phyloP scores from a whole-genome alignment of 1,284 basidiomycete genomes.

The Meira miltonrushii region DNA sequence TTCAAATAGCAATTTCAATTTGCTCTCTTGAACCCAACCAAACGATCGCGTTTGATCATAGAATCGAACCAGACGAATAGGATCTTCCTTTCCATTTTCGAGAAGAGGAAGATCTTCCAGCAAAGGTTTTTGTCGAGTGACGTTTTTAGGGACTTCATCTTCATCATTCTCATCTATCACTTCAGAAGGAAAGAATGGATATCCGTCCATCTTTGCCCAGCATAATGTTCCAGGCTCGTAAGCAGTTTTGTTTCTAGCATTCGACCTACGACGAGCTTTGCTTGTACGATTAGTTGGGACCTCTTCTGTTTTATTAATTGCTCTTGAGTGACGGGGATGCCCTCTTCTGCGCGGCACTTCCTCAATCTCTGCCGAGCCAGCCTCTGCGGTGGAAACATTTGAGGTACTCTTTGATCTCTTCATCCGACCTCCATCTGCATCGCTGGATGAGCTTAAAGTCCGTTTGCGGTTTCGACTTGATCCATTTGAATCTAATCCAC shows the following conservation, averaged over 20 bases:
- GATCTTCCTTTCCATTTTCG: slow-evolving; percentile 35
- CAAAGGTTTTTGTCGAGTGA: slow-evolving; percentile 36
- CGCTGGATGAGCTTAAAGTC: background rate
- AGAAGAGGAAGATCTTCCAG: slow-evolving; percentile 45
- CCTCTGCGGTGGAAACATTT: background rate
- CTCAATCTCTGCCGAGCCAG: background rate
- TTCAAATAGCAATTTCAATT: slow-evolving; percentile 17
- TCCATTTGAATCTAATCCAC: background rate
- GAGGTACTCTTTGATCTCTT: background rate
- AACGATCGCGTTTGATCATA: slow-evolving; percentile 40
- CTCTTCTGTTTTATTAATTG: slow-evolving; percentile 7
- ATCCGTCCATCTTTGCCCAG: slow-evolving; percentile 24
- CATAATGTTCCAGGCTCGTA: slow-evolving; percentile 7
- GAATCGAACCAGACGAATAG: slow-evolving; percentile 62
- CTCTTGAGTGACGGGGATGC: too few relatives aligned
- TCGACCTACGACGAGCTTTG: background rate
- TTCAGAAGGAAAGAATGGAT: slow-evolving; percentile 54
- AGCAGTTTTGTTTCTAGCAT: background rate
- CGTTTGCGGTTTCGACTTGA: background rate
- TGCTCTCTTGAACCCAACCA: slow-evolving; percentile 13
- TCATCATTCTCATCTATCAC: slow-evolving; percentile 58
- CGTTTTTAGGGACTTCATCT: slow-evolving; percentile 58
- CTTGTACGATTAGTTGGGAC: background rate
- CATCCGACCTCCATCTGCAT: background rate
- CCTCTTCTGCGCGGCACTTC: slow-evolving; percentile 7